Evolutionary conservation across 768 basidiomycete genomes (phyloP).

Genomic region (Zangia roseola): DNA sequence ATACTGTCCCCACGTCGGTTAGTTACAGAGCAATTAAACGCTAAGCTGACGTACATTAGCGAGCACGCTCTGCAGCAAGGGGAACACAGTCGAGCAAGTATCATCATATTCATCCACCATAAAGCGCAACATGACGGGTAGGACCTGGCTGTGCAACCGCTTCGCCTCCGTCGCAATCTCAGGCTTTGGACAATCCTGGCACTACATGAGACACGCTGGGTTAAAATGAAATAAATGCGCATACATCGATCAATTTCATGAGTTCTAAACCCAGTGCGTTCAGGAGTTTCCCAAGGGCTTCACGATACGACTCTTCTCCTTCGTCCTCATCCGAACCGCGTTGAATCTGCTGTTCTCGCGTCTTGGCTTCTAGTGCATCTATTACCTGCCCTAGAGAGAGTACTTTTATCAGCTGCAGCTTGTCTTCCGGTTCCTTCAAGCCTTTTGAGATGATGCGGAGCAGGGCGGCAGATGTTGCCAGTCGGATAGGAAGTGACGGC

Average conservation of each 20-base stretch:
- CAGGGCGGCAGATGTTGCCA: slow-evolving; percentile 79
- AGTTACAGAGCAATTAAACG: slow-evolving; percentile 1
- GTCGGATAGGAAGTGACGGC: slow-evolving; percentile 71
- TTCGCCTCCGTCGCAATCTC: slow-evolving; percentile 64
- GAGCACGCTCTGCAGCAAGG: slow-evolving; percentile 74
- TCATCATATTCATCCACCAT: slow-evolving; percentile 90
- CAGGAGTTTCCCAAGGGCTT: slow-evolving; percentile 81
- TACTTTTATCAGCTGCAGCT: slow-evolving; percentile 86
- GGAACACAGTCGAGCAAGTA: slow-evolving; percentile 81
- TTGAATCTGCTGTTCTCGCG: slow-evolving; percentile 61
- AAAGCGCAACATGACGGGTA: slow-evolving; percentile 85
- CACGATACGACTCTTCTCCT: slow-evolving; percentile 85
- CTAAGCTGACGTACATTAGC: slow-evolving; percentile 50
- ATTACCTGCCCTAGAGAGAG: slow-evolving; percentile 83
- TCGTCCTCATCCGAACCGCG: slow-evolving; percentile 76
- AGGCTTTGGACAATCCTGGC: slow-evolving; percentile 59
- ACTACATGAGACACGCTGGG: slow-evolving; percentile 1
- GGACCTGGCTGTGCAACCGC: slow-evolving; percentile 57
- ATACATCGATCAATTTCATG: slow-evolving; percentile 79
- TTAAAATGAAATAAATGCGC: slow-evolving; percentile 2
- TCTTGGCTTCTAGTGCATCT: slow-evolving; percentile 75
- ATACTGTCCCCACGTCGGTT: slow-evolving; percentile 52
- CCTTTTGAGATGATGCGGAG: slow-evolving; percentile 89
- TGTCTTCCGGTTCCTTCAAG: slow-evolving; percentile 86
- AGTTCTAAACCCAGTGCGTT: slow-evolving; percentile 82